phyloP scores from a whole-genome alignment of 208 protist species.

The Trypanosoma vivax region DNA sequence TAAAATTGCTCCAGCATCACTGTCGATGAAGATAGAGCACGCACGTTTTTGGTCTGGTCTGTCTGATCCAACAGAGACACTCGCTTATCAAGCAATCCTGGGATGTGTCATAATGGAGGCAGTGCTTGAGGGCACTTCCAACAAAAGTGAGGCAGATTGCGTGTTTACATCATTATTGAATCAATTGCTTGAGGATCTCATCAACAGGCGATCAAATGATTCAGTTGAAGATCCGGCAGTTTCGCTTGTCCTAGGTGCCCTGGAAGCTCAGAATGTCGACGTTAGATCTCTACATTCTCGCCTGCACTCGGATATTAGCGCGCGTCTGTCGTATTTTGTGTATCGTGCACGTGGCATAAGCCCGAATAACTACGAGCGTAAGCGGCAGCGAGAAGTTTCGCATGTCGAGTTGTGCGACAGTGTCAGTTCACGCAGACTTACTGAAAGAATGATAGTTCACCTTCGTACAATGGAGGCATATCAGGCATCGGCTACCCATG shows the following conservation, averaged over 20 bases:
- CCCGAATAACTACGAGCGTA: background rate
- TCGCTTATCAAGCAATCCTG: conserved; percentile 2
- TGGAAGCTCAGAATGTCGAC: background rate
- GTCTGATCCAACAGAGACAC: background rate
- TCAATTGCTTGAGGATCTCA: conserved; percentile 9
- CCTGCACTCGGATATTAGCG: background rate
- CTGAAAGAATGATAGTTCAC: too few species aligned
- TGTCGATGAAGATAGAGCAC: conserved; percentile 6
- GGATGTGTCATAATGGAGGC: conserved; percentile 10
- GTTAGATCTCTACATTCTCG: background rate
- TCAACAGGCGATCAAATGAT: too few species aligned
- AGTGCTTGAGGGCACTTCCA: background rate
- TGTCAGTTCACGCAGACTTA: too few species aligned
- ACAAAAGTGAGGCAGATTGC: conserved; percentile 3
- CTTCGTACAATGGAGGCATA: too few species aligned
- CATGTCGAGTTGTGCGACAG: too few species aligned
- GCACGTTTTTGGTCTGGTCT: conserved; percentile 10
- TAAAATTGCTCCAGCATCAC: conserved; percentile 5
- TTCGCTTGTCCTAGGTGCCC: background rate
- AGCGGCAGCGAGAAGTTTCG: background rate
- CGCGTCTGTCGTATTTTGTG: conserved; percentile 5
- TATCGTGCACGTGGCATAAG: background rate
- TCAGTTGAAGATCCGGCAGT: background rate
- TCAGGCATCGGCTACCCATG: too few species aligned
- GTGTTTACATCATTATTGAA: conserved; percentile 20